Evolutionary conservation across 2,329 filamentous ascomycete species (phyloP), one percentile per base, ranked within the genome.

Genomic region (Cladophialophora immunda): DNA sequence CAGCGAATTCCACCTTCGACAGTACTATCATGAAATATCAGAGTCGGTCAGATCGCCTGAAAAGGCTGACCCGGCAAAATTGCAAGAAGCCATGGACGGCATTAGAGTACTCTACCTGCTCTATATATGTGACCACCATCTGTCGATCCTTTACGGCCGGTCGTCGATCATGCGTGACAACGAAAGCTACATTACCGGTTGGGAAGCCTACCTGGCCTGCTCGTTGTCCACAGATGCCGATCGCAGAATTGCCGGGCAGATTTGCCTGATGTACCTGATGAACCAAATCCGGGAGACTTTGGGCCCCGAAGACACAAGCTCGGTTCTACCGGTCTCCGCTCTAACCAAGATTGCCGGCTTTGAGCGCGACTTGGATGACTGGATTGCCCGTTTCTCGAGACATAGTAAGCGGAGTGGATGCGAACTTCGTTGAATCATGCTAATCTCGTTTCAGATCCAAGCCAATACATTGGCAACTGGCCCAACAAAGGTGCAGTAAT

Each of bases 401-500:
- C 70, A 72, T 53, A 72, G 69, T 72, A 64, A 68, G 69, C 66
- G 34, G 27, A 34, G 11, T 27, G 15, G 22, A 19, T 45, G 47
- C 4, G 17, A 13, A 15, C 17, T 30, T 47, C 34, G 22, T 41
- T 22, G 13, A 19, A 8, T 32, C 30, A 27, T 55, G 27, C 64
- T 72, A n/a, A 70, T 34, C 3, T 13, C 54, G 27, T 6, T 59
- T 32, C 64, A 84, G 82, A 76, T 55, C 79, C 80, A 34, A 82
- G 82, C 66, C 77, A 78, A 63, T 79, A 83, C 68, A 78, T 85
- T 38, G 79, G 81, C 45, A 77, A 79, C 58, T 85, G 84, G 70
- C 83, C 83, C 22, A 79, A 81, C 61, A 84, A 84, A 73, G 83
- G 81, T 27, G 82, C 84, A 6, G 77, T 78, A 30, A 76, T 85